Conservation (phyloP, 108 stramenopile species). For the Nannochloropsis salina region DNA sequence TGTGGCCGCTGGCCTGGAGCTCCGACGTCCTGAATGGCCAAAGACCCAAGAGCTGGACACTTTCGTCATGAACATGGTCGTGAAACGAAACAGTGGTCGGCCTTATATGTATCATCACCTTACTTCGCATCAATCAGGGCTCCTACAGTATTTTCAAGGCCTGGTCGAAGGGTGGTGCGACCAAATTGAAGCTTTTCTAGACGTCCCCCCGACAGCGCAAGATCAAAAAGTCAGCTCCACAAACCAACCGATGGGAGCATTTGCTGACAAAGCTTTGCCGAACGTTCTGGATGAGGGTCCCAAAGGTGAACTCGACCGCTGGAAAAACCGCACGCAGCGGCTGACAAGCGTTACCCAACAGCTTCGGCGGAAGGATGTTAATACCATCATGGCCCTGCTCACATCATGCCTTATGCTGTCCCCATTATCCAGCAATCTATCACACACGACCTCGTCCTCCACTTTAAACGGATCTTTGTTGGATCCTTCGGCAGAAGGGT, state of each 20-base stretch:
- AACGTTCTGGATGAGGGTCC: conserved; percentile 61
- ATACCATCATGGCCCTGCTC: conserved; percentile 58
- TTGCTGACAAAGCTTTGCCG: neutral
- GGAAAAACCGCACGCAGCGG: conserved; percentile 74
- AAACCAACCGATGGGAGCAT: neutral
- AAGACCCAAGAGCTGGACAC: conserved; percentile 47
- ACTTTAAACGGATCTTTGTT: neutral
- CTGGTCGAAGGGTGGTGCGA: conserved; percentile 78
- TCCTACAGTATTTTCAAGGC: conserved; percentile 62
- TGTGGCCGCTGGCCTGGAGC: conserved; percentile 64
- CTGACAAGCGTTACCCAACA: conserved; percentile 76
- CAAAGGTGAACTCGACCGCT: conserved; percentile 70
- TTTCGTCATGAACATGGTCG: conserved; percentile 42
- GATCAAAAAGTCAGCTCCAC: neutral
- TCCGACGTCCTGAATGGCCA: conserved; percentile 55
- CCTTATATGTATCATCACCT: neutral
- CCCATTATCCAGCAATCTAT: conserved; percentile 57
- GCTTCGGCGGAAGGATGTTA: conserved; percentile 57
- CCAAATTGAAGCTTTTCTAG: conserved; percentile 68
- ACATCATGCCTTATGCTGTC: conserved; percentile 64
- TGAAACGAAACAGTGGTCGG: conserved; percentile 24
- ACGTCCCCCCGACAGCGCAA: conserved; percentile 37
- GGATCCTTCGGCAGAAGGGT: neutral
- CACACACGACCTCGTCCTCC: neutral
- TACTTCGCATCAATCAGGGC: conserved; percentile 56